Conservation (phyloP, 2,329 filamentous ascomycete species). For the Botrytis cinerea region DNA sequence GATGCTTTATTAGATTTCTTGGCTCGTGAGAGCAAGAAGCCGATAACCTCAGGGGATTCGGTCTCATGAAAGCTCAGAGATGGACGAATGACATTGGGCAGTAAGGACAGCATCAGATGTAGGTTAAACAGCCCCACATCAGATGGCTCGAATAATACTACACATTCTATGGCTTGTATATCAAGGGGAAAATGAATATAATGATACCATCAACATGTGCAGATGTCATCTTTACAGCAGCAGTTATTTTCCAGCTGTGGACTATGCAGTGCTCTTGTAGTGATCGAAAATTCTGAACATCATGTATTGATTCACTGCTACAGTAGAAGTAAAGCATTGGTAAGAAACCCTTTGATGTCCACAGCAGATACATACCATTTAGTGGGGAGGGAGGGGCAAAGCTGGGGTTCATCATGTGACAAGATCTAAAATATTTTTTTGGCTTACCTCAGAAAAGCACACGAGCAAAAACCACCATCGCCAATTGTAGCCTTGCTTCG, state of each 20-base stretch:
- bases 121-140: conserved; percentile 39
- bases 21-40: conserved; percentile 35
- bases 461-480: conserved; percentile 17
- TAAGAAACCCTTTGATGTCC: background rate
- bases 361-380: background rate
- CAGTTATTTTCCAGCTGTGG: background rate
- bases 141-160: conserved; percentile 25
- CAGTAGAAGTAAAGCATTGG: background rate
- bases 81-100: conserved; percentile 27
- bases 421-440: conserved; percentile 18
- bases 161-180: conserved; percentile 24
- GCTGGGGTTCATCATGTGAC: conserved; percentile 17
- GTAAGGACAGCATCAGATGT: conserved; percentile 33
- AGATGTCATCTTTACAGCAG: background rate
- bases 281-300: background rate
- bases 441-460: conserved; percentile 13
- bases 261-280: background rate
- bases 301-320: background rate
- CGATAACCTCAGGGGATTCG: conserved; percentile 29
- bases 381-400: conserved; percentile 11
- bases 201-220: background rate
- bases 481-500: conserved; percentile 1
- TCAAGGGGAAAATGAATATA: background rate
- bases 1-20: conserved; percentile 40
- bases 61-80: conserved; percentile 19